These are phyloP conservation scores for Cytidiella melzeri DNA, from an alignment of 768 basidiomycete genomes.

Conservation along the genomic window DNA sequence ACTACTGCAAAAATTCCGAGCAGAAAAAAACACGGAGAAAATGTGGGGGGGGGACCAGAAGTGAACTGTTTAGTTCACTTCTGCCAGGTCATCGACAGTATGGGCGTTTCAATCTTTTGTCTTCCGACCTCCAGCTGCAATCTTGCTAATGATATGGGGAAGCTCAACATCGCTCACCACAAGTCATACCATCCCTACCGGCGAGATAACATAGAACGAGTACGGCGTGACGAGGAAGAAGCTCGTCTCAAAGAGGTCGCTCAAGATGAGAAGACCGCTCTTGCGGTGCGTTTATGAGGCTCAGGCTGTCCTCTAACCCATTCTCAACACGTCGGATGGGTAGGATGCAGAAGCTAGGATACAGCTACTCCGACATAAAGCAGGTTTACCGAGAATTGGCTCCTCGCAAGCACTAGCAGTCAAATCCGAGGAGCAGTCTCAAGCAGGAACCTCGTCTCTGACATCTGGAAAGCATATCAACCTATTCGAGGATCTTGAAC, in stretches of 20 bases:
- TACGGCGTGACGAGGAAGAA: constrained; percentile 77
- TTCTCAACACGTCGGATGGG: no score
- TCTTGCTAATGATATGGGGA: constrained; percentile 55
- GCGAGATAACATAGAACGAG: constrained; percentile 77
- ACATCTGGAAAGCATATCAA: constrained; percentile 70
- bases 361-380: constrained; percentile 53
- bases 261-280: constrained; percentile 64
- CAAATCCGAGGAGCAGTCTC: neutral
- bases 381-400: constrained; percentile 34
- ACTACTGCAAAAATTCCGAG: no score
- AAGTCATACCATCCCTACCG: constrained; percentile 88
- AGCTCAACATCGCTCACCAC: constrained; percentile 86
- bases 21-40: no score
- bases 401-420: constrained; percentile 24
- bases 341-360: constrained; percentile 82
- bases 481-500: constrained; percentile 77
- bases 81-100: no score
- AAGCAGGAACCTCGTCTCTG: constrained; percentile 30
- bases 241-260: constrained; percentile 58
- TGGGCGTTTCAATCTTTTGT: neutral
- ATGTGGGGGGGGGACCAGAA: no score
- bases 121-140: neutral
- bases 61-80: no score
- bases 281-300: constrained; percentile 48
- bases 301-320: neutral